Conservation (phyloP, 345 rosid genomes). For the Ceriops decandra region DNA sequence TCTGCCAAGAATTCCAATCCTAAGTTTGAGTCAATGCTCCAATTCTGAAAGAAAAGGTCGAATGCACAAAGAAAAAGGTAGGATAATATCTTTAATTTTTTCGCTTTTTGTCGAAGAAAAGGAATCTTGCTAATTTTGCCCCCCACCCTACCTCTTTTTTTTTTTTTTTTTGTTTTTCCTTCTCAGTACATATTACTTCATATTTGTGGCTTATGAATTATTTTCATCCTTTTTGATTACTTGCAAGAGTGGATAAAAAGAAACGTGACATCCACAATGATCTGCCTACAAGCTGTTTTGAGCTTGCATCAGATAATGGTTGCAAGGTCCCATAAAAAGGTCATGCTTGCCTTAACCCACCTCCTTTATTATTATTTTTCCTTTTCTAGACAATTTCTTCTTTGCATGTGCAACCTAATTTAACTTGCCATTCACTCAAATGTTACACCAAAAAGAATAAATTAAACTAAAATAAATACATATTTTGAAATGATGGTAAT, state of each 20-base stretch:
- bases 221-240: too few species aligned
- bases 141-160: too few species aligned
- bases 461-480: conserved; percentile 8
- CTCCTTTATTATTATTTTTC: conserved; percentile 1
- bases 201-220: too few species aligned
- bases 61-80: too few species aligned
- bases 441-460: conserved; percentile 3
- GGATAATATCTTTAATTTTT: too few species aligned
- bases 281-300: neutral
- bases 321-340: conserved; percentile 35
- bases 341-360: conserved; percentile 38
- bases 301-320: neutral
- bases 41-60: too few species aligned
- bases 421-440: conserved; percentile 61
- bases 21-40: too few species aligned
- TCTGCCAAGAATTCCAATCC: too few species aligned
- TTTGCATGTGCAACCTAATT: conserved; percentile 44
- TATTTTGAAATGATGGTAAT: conserved; percentile 20
- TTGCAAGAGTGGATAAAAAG: neutral
- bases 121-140: too few species aligned
- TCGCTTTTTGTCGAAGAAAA: too few species aligned
- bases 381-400: conserved; percentile 33
- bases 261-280: neutral
- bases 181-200: too few species aligned
- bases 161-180: too few species aligned